A percentile compares a stretch with the other conserved stretches of the same genome.
These are phyloP conservation scores for Populus nigra DNA, from an alignment of 345 rosid species.

Conservation along the genomic window DNA sequence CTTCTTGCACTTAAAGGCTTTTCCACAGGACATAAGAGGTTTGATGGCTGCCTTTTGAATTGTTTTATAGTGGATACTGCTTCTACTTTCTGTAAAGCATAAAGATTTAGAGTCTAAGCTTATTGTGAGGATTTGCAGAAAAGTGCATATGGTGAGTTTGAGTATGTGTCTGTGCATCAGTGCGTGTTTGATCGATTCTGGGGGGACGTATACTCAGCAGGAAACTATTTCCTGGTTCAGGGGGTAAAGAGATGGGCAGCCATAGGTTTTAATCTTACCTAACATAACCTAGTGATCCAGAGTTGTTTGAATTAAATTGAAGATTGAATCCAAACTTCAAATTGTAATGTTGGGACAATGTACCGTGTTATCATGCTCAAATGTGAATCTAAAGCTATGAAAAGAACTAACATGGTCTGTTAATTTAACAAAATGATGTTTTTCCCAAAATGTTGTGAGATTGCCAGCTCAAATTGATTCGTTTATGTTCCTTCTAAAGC, in stretches of 20 bases:
- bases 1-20: constrained; percentile 83
- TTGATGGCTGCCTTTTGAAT: background rate
- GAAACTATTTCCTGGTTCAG: background rate
- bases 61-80: background rate
- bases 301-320: background rate
- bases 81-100: background rate
- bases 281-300: background rate
- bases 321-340: no score
- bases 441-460: background rate
- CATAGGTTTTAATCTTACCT: background rate
- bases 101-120: background rate
- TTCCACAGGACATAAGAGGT: constrained; percentile 72
- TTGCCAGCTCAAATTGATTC: background rate
- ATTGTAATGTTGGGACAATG: no score
- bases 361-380: background rate
- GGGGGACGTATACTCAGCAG: no score
- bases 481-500: background rate
- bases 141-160: background rate
- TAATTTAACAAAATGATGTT: no score
- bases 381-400: background rate
- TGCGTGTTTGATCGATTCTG: background rate
- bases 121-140: background rate
- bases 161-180: background rate
- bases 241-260: background rate
- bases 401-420: background rate